Evolutionary conservation across 306 rosid genomes (phyloP).

Genomic region (Medicago truncatula): MtrunA17r5.0-ANR NC_053045.1:54067501-54068000

Average conservation of each 20-base stretch:
- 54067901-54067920: conserved; percentile 6
- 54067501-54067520: conserved; percentile 99
- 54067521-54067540: conserved; percentile 53
- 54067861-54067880: conserved; percentile 41
- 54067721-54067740: too few species aligned
- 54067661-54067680: not conserved
- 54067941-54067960: too few species aligned
- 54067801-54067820: conserved; percentile 33
- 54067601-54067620: conserved; percentile 51
- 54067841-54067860: not conserved
- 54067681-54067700: conserved; percentile 4
- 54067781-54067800: not conserved
- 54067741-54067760: too few species aligned
- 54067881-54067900: not conserved
- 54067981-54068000: too few species aligned
- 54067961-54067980: too few species aligned
- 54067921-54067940: not conserved
- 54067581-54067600: not conserved
- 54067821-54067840: conserved; percentile 26
- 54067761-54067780: not conserved
- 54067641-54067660: not conserved
- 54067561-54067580: not conserved
- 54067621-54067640: conserved; percentile 10
- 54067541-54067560: not conserved
- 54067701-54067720: conserved; percentile 22